These are phyloP conservation scores for Fusarium beomiforme DNA, from an alignment of 2,329 filamentous ascomycete genomes.

Conservation along the genomic window DNA sequence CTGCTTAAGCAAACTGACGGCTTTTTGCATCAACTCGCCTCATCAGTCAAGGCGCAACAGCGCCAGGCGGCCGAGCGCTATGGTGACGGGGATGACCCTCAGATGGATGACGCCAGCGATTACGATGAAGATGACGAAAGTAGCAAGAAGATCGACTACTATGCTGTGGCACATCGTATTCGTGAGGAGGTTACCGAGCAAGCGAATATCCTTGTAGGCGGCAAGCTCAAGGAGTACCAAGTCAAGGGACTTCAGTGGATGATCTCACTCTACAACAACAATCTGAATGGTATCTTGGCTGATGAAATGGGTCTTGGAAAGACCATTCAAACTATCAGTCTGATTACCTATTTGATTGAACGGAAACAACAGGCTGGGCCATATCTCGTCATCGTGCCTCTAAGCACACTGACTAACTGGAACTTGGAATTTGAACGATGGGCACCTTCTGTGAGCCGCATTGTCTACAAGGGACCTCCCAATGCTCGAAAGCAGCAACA, in stretches of 20 bases:
- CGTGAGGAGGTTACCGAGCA: slow-evolving; percentile 91
- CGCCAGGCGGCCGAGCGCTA: slow-evolving; percentile 83
- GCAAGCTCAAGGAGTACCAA: slow-evolving; percentile 96
- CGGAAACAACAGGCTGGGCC: slow-evolving; percentile 91
- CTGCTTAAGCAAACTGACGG: slow-evolving; percentile 96
- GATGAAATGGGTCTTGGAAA: slow-evolving; percentile 99
- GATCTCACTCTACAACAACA: slow-evolving; percentile 99
- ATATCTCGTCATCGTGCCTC: slow-evolving; percentile 94
- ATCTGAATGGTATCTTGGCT: slow-evolving; percentile 96
- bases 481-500: slow-evolving; percentile 88
- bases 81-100: slow-evolving; percentile 66
- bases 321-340: slow-evolving; percentile 97
- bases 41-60: slow-evolving; percentile 94
- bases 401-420: slow-evolving; percentile 98
- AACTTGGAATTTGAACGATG: slow-evolving; percentile 99
- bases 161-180: slow-evolving; percentile 94
- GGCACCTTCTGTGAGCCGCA: slow-evolving; percentile 85
- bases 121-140: slow-evolving; percentile 75
- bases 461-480: slow-evolving; percentile 98
- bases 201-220: slow-evolving; percentile 87
- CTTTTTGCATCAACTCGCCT: slow-evolving; percentile 94
- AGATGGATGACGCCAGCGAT: slow-evolving; percentile 72
- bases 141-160: slow-evolving; percentile 93
- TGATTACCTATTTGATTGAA: slow-evolving; percentile 97
- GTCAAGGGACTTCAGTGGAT: slow-evolving; percentile 99